Conservation (phyloP, 805 yeast genomes). For the Starmerella tilneyi region DNA sequence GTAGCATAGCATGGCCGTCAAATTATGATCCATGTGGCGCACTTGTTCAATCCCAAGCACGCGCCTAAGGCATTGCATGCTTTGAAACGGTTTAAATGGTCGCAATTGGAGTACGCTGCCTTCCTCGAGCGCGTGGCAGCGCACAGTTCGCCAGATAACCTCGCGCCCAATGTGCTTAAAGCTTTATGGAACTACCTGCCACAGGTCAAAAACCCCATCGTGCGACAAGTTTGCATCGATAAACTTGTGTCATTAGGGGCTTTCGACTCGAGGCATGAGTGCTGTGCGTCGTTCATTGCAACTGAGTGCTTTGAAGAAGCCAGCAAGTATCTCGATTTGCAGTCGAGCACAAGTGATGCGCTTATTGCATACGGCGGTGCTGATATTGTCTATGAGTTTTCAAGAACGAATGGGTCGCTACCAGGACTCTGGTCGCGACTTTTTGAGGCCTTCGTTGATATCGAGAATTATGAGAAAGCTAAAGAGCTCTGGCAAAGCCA, state of each 20-base stretch:
- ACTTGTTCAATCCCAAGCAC: constrained; percentile 7
- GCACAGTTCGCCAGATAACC: neutral
- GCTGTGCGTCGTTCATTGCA: constrained; percentile 2
- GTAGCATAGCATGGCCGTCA: neutral
- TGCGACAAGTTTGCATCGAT: constrained; percentile 12
- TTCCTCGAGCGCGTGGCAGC: constrained; percentile 7
- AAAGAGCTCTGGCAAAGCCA: constrained; percentile 13
- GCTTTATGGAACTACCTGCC: constrained; percentile 6
- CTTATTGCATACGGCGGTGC: constrained; percentile 1
- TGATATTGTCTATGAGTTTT: neutral
- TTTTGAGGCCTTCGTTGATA: constrained; percentile 4
- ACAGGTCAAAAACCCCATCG: constrained; percentile 6
- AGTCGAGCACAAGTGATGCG: neutral
- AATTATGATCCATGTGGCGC: constrained; percentile 5
- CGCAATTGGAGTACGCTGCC: constrained; percentile 8
- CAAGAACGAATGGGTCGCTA: no score
- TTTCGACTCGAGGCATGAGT: neutral
- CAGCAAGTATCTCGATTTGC: neutral
- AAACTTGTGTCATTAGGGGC: neutral
- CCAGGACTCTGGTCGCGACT: constrained; percentile 11
- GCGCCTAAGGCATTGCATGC: constrained; percentile 9
- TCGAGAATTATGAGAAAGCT: constrained; percentile 7
- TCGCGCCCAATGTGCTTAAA: constrained; percentile 3
- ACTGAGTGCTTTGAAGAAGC: constrained; percentile 5
- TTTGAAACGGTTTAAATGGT: constrained; percentile 9